Percentiles rank a stretch among this genome's conserved stretches.
These are phyloP conservation scores for Trichoderma sp. DNA, from an alignment of 2,329 filamentous ascomycete species.

Conservation along the genomic window DNA sequence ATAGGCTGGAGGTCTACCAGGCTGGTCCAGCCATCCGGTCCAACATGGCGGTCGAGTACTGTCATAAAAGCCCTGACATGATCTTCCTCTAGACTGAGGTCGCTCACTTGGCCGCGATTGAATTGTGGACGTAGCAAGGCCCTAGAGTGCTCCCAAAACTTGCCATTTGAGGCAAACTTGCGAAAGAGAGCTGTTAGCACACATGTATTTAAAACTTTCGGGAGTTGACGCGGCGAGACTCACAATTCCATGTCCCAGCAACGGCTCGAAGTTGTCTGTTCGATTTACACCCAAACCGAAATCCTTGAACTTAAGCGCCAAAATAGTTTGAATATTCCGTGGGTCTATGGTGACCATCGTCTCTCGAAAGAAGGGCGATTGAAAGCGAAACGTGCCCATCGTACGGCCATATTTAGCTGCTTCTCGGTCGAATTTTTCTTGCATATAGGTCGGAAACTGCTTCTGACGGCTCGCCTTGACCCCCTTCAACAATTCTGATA, in stretches of 20 bases:
- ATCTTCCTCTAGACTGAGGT: conserved; percentile 48
- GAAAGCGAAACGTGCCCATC: conserved; percentile 32
- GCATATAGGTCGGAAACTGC: conserved; percentile 30
- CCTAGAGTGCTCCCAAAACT: conserved; percentile 45
- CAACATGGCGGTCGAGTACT: conserved; percentile 35
- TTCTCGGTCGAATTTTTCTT: conserved; percentile 13
- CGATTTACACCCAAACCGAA: conserved; percentile 35
- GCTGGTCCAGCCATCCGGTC: conserved; percentile 41
- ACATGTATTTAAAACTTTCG: neutral
- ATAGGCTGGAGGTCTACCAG: conserved; percentile 51
- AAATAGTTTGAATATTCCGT: conserved; percentile 38
- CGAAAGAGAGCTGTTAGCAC: neutral
- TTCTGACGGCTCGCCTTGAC: conserved; percentile 30
- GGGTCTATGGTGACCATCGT: conserved; percentile 35
- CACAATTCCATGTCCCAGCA: conserved; percentile 51
- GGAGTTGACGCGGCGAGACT: neutral
- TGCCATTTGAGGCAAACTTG: conserved; percentile 43
- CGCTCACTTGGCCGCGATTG: conserved; percentile 47
- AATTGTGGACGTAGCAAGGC: conserved; percentile 48
- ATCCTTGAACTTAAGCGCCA: conserved; percentile 37
- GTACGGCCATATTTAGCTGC: conserved; percentile 28
- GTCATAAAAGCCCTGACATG: conserved; percentile 42
- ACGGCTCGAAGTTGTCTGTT: conserved; percentile 38
- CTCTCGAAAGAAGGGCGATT: conserved; percentile 32
- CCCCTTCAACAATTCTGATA: conserved; percentile 27